Base-by-base conservation (phyloP, 345 rosid species). In the Crucihimalaya himalaica region DNA sequence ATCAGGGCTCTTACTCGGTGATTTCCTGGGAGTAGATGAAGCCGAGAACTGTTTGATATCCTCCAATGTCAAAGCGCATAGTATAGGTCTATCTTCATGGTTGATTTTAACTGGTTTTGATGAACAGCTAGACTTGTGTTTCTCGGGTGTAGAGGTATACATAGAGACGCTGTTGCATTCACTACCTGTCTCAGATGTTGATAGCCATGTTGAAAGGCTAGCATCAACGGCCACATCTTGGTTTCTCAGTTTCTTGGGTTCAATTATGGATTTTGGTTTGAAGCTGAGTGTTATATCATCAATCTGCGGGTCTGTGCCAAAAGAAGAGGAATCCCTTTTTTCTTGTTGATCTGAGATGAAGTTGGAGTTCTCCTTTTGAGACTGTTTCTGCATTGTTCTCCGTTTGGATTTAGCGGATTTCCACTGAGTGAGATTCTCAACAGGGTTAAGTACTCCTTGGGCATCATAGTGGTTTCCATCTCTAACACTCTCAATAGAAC, bases 381-480 rank as follows among this genome's bases (percentile, higher is more conserved):
- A 83, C 77, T 78, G 63, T 52, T 79, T 69, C 32, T 55, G 84
- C 0, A 73, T 74, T 2, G 75, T 82, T 37, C 70, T 80, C 66
- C 83, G 90, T 72, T 78, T 85, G 1, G 85, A 78, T 72, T 92
- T 90, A 67, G 86, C 85, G 18, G 92, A 86, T 74, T 83, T 92
- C 99, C 98, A 95, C 78, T 92, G 99, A 71, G 86, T 81, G n/a
- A 92, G 86, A 78, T 92, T 95, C 79, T 92, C 97, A 28, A 95
- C 96, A 1, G 99, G 97, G 74, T 86, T 86, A 78, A 95, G 69
- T 69, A 92, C 94, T 42, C 88, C 72, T 74, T 85, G 88, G 29
- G 79, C 81, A 76, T 81, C 84, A 79, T 82, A 82, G 72, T 59
- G 72, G 70, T 84, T 80, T 73, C 84, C 82, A 65, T 79, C 85